Conservation (phyloP, 768 basidiomycete species). For the Mycena venus region DNA sequence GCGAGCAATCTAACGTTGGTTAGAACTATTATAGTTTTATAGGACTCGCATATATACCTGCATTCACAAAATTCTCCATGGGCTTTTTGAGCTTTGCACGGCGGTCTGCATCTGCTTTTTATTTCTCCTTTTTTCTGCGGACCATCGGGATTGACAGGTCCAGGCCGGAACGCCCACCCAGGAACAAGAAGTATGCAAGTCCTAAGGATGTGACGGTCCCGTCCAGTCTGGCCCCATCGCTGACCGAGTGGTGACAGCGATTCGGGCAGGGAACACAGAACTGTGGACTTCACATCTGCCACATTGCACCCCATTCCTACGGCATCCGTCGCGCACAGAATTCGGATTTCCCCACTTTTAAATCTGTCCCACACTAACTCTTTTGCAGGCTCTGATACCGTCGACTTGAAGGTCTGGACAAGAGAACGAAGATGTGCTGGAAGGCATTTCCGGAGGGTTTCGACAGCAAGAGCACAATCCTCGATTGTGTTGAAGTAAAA, state of each 20-base stretch:
- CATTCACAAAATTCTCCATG: background rate
- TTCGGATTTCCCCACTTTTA: conserved; percentile 20
- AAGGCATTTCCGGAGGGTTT: conserved; percentile 31
- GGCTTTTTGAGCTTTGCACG: background rate
- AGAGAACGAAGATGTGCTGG: conserved; percentile 35
- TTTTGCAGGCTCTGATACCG: conserved; percentile 36
- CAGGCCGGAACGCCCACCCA: background rate
- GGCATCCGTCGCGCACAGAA: conserved; percentile 38
- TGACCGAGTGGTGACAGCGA: background rate
- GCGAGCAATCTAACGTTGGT: background rate
- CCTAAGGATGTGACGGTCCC: background rate
- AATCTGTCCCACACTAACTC: conserved; percentile 34
- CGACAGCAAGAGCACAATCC: conserved; percentile 27
- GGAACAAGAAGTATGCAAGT: conserved; percentile 8
- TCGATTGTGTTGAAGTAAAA: conserved; percentile 38
- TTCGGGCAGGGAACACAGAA: background rate
- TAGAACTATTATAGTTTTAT: background rate
- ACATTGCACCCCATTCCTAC: conserved; percentile 39
- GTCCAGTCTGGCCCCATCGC: conserved; percentile 7
- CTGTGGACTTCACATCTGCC: conserved; percentile 28
- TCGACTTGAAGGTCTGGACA: conserved; percentile 39
- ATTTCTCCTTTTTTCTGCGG: background rate
- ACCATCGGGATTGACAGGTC: background rate
- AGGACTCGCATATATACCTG: background rate
- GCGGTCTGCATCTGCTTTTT: background rate